Evolutionary conservation across 2,329 filamentous ascomycete species (phyloP).

Genomic region (Trichocomaceae sp.): DNA sequence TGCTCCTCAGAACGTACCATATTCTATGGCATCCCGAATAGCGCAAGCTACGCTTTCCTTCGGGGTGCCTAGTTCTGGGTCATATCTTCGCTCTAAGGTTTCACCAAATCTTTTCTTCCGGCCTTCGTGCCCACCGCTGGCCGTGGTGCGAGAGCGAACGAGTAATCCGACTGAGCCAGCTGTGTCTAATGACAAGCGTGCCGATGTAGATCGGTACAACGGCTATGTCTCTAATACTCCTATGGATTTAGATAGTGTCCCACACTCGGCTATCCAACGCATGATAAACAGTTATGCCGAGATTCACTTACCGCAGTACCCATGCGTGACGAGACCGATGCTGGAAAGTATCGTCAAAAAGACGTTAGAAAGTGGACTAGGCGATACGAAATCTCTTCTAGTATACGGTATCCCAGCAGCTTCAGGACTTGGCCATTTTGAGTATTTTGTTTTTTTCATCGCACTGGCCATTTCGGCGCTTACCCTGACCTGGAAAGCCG

Average conservation of each 20-base stretch:
- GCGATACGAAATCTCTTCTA: neutral
- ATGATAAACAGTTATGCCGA: neutral
- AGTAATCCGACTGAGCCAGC: neutral
- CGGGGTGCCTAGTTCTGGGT: neutral
- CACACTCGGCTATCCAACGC: neutral
- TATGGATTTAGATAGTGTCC: neutral
- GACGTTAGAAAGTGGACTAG: neutral
- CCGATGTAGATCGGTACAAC: neutral
- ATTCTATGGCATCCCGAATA: neutral
- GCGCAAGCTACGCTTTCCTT: neutral
- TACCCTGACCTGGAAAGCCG: conserved; percentile 12
- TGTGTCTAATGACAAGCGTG: neutral
- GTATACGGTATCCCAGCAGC: neutral
- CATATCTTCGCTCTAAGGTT: neutral
- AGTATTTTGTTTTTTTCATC: conserved; percentile 8
- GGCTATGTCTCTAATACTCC: neutral
- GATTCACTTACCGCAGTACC: conserved; percentile 3
- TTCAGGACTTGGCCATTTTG: neutral
- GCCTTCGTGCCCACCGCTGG: conserved; percentile 10
- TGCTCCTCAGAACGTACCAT: neutral
- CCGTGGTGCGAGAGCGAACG: conserved; percentile 7
- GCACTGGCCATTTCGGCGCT: conserved; percentile 10
- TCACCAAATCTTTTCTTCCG: neutral
- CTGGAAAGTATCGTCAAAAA: conserved; percentile 8
- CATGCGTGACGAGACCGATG: conserved; percentile 4